Evolutionary conservation across 768 basidiomycete genomes (phyloP), one percentile per base, ranked within the genome.

Genomic region (Collybia sp.): DNA sequence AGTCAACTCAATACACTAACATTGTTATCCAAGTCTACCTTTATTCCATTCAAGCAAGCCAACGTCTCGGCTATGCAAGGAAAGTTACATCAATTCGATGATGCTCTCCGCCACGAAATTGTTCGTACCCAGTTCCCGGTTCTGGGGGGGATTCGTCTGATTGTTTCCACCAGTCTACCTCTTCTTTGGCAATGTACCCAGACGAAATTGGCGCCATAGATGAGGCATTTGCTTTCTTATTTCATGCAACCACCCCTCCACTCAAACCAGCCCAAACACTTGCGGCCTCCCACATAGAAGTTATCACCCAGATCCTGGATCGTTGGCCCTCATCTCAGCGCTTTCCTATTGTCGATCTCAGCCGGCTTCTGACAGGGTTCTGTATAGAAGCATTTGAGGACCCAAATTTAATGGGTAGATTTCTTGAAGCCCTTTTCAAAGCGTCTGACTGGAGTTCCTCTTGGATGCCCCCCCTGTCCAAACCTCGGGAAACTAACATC

Each of bases 281-380:
- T 18, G 68, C 69, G 2, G 52, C 58, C n/a, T 48, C 64, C 2
- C 85, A 90, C 53, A 58, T 85, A 12, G 80, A 88, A 34, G 72
- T 73, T 5, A 71, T 90, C 31, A 69, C 80, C 11, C 72, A 77
- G 25, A 72, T 90, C 25, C 66, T 90, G 30, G 77, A 80, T 36
- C 76, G 86, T 30, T 92, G 89, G 89, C 88, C 90, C 3, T 59
- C 71, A 6, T 71, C 80, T 1, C 79, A 83, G 50, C 75, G 83
- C 18, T 91, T 88, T 61, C 89, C 89, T 42, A 75, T 94, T 11
- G 80, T 98, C 57, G 95, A 98, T 58, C 76, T 97, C 11, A 73
- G 80, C 43, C 83, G 96, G 34, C 71, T 95, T 33, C 62, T 95
- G 12, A 70, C 81, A 15, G 87, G 79, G 2, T 84, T 76, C 58